Conservation (phyloP, 345 rosid genomes). For the Eucalyptus erythrocorys region DNA sequence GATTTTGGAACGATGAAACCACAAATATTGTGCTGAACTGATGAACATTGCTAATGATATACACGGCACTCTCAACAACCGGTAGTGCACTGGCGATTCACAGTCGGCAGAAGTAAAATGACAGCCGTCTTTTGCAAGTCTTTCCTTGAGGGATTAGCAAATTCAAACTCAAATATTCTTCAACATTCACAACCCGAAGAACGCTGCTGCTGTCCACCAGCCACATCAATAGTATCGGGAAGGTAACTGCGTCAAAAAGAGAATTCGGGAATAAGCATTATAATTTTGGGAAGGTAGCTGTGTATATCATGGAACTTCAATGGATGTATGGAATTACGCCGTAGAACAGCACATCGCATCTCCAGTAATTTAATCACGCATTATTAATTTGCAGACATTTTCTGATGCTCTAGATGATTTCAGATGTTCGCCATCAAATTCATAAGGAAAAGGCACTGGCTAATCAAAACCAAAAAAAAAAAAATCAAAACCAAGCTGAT, state of each 20-base stretch:
- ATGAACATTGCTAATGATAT: neutral
- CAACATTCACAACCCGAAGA: constrained; percentile 52
- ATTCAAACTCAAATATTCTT: neutral
- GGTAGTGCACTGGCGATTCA: neutral
- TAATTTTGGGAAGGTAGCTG: neutral
- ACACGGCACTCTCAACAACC: neutral
- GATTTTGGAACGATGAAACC: neutral
- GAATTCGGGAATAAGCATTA: neutral
- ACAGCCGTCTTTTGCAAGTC: neutral
- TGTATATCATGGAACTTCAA: neutral
- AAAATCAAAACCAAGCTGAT: neutral
- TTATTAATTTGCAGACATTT: neutral
- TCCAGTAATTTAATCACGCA: neutral
- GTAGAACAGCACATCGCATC: neutral
- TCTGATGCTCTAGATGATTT: neutral
- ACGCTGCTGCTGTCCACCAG: constrained; percentile 33
- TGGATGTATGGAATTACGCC: neutral
- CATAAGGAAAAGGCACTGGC: neutral
- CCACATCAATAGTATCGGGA: constrained; percentile 51
- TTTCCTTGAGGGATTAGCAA: neutral
- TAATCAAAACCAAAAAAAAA: neutral
- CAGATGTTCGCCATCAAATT: neutral
- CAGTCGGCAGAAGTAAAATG: neutral
- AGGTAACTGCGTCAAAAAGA: constrained; percentile 23
- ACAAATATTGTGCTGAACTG: neutral